Percentiles rank a stretch among this genome's conserved stretches.
Conservation (phyloP, 305 asterid genomes). For the Solanum hybrid region DNA sequence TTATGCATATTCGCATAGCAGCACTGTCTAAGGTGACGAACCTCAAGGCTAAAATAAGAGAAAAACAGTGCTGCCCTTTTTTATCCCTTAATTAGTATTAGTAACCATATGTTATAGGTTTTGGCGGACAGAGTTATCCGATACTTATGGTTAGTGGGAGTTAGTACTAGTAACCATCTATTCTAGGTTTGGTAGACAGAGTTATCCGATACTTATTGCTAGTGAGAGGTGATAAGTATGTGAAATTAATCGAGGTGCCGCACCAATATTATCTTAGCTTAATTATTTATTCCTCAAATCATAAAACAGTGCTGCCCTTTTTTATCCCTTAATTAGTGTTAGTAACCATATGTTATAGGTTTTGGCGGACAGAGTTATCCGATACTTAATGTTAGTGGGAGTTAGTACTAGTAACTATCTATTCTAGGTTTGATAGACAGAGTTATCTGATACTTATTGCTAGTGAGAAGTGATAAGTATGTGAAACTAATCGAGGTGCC, state of each 20-base stretch:
- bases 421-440: too few species aligned
- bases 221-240: neutral
- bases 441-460: too few species aligned
- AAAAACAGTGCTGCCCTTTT: neutral
- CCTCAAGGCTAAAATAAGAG: neutral
- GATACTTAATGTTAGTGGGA: too few species aligned
- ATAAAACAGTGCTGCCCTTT: neutral
- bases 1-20: neutral
- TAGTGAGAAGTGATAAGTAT: neutral
- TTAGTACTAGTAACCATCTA: neutral
- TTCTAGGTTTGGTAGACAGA: neutral
- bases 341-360: too few species aligned
- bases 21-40: neutral
- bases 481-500: neutral
- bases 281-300: too few species aligned
- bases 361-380: too few species aligned
- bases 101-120: too few species aligned
- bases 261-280: neutral
- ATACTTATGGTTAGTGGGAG: too few species aligned
- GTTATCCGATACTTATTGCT: too few species aligned
- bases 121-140: too few species aligned
- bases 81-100: neutral
- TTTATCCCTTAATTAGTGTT: too few species aligned
- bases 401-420: too few species aligned
- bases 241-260: neutral